phyloP scores from a whole-genome alignment of 2,329 filamentous ascomycete genomes.

The Penicillium sp. region DNA sequence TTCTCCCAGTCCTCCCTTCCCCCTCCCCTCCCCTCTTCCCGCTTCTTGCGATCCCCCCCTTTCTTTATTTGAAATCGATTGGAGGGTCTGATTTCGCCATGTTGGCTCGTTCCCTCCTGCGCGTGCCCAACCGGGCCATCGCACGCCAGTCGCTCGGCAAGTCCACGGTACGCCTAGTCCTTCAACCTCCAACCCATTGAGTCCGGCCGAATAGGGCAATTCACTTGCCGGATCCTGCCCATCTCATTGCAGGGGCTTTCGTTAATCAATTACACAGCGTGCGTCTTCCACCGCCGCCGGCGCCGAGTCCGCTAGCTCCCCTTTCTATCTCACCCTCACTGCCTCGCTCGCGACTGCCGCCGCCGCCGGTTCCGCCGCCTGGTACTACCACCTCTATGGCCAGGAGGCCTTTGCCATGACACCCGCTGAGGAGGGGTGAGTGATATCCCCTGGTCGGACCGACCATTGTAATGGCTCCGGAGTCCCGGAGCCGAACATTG shows the following conservation, averaged over 20 bases:
- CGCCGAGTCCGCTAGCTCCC: constrained; percentile 68
- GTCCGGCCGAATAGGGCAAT: constrained; percentile 29
- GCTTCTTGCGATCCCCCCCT: constrained; percentile 31
- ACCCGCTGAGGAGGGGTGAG: constrained; percentile 97
- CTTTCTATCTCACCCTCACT: constrained; percentile 80
- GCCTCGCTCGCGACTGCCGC: constrained; percentile 82
- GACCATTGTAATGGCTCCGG: constrained; percentile 17
- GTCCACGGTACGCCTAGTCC: constrained; percentile 67
- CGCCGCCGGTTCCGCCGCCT: constrained; percentile 85
- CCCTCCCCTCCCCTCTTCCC: constrained; percentile 30
- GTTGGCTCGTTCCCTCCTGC: constrained; percentile 90
- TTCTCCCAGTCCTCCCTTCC: constrained; percentile 30
- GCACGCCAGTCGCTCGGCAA: constrained; percentile 70
- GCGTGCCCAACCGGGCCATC: constrained; percentile 79
- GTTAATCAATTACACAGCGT: constrained; percentile 49
- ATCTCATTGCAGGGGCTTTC: constrained; percentile 32
- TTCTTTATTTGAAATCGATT: constrained; percentile 30
- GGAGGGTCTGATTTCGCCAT: constrained; percentile 56
- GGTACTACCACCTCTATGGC: constrained; percentile 97
- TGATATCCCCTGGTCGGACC: constrained; percentile 32
- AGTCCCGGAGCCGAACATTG: constrained; percentile 25
- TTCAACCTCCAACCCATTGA: constrained; percentile 29
- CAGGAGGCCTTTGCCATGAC: constrained; percentile 84
- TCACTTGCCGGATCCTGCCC: constrained; percentile 16
- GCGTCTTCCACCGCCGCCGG: constrained; percentile 69